Evolutionary conservation across 2,329 filamentous ascomycete genomes (phyloP).

Genomic region (Trichoderma afroharzianum): DNA sequence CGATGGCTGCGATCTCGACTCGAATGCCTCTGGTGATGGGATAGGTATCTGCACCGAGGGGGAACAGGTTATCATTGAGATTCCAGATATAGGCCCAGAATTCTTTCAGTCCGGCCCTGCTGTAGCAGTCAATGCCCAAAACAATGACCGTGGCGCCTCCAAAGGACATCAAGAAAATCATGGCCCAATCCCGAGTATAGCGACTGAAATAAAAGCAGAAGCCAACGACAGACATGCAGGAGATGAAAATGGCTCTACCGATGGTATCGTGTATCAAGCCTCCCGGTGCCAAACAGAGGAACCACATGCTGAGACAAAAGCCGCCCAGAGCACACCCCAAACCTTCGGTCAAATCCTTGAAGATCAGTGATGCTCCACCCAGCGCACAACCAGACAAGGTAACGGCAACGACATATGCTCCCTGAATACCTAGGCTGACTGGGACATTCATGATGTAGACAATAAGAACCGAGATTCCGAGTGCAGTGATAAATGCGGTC

Average conservation of each 20-base stretch:
- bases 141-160: conserved; percentile 74
- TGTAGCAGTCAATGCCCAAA: conserved; percentile 88
- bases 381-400: conserved; percentile 70
- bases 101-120: conserved; percentile 84
- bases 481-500: conserved; percentile 65
- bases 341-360: conserved; percentile 75
- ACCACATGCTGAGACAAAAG: conserved; percentile 86
- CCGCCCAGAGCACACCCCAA: conserved; percentile 85
- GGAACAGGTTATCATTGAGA: conserved; percentile 77
- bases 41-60: conserved; percentile 70
- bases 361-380: conserved; percentile 71
- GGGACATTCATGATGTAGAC: conserved; percentile 84
- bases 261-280: conserved; percentile 63
- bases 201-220: conserved; percentile 77
- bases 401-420: conserved; percentile 78
- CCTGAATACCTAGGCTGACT: conserved; percentile 71
- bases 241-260: conserved; percentile 72
- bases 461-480: conserved; percentile 78
- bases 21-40: conserved; percentile 82
- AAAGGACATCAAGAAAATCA: conserved; percentile 76
- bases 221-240: conserved; percentile 61
- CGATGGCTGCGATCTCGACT: conserved; percentile 74
- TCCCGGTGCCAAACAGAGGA: conserved; percentile 72
- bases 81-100: conserved; percentile 94
- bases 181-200: conserved; percentile 71